These are phyloP conservation scores for Coemansia sp. DNA, from an alignment of 192 early-diverging fungal species.

Conservation along the genomic window DNA sequence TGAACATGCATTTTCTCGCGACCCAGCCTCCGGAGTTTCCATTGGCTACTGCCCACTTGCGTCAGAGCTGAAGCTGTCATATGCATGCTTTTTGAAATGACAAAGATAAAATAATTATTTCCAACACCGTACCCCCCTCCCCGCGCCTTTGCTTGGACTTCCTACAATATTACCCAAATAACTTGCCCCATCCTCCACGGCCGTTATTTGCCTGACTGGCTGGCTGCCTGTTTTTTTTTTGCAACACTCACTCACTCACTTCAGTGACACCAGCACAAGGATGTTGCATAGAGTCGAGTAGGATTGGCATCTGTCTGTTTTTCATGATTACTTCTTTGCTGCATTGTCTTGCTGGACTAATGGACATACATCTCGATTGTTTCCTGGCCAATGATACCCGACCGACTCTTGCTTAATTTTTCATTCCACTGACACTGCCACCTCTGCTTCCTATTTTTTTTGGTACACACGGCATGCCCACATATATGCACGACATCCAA, in stretches of 20 bases:
- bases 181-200: background rate
- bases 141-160: background rate
- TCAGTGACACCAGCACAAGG: too few species aligned
- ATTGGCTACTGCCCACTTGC: constrained; percentile 28
- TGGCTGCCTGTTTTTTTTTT: background rate
- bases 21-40: constrained; percentile 11
- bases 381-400: background rate
- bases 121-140: background rate
- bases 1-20: constrained; percentile 35
- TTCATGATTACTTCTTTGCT: too few species aligned
- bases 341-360: background rate
- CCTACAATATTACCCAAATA: background rate
- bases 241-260: too few species aligned
- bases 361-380: background rate
- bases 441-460: background rate
- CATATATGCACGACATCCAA: constrained; percentile 4
- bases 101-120: background rate
- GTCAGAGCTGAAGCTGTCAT: background rate
- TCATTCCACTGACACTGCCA: background rate
- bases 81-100: background rate
- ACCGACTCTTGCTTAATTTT: background rate
- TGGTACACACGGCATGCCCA: background rate
- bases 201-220: background rate
- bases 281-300: background rate
- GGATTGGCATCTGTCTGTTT: background rate